phyloP scores from a whole-genome alignment of 768 basidiomycete genomes.

The Kwoniella shandongensis region DNA sequence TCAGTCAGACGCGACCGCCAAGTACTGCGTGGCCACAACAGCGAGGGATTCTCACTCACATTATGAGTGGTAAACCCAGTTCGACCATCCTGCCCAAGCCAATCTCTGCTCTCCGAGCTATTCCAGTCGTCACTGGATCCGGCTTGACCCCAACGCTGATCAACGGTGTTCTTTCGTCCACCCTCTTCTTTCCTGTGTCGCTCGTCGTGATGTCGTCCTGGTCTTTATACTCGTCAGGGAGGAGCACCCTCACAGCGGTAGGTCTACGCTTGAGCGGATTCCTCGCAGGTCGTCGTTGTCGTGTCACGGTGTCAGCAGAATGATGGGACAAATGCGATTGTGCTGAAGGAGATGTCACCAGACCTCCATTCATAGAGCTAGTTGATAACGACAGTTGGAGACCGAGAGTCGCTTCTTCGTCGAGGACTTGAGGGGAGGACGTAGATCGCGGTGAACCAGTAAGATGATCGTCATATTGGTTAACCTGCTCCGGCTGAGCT shows the following conservation, averaged over 20 bases:
- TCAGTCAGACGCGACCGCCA: constrained; percentile 17
- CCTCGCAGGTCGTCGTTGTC: not conserved
- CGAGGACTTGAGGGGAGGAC: constrained; percentile 9
- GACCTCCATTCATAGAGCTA: no score
- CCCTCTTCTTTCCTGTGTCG: no score
- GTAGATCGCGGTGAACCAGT: constrained; percentile 7
- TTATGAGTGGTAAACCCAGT: constrained; percentile 69
- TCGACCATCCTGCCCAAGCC: constrained; percentile 65
- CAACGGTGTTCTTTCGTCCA: constrained; percentile 41
- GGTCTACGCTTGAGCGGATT: constrained; percentile 33
- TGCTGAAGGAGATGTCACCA: no score
- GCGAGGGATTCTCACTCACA: constrained; percentile 67
- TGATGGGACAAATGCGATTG: no score
- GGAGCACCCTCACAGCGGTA: constrained; percentile 37
- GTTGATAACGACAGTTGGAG: constrained; percentile 11
- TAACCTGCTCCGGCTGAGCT: not conserved
- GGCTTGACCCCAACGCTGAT: constrained; percentile 46
- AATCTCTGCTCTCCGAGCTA: constrained; percentile 61
- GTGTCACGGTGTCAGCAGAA: not conserved
- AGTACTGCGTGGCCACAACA: no score
- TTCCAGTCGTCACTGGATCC: constrained; percentile 23
- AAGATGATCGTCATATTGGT: not conserved
- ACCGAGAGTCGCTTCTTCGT: constrained; percentile 29
- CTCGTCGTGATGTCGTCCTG: constrained; percentile 1
- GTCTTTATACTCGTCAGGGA: constrained; percentile 4